Base-by-base conservation (phyloP, 176 grass and related monocot species). In the Oryza officinalis region DNA sequence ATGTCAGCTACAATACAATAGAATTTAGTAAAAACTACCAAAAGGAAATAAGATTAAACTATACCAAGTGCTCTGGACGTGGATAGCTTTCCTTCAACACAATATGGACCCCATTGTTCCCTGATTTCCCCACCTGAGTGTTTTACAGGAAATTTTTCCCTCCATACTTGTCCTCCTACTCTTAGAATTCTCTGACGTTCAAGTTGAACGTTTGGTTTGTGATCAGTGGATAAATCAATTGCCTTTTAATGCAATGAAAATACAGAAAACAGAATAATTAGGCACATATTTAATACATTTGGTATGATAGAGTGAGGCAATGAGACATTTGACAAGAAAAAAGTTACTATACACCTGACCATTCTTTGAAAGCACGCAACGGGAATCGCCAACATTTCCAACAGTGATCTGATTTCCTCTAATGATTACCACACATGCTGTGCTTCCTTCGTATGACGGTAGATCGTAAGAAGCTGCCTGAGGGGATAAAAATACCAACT, bases 301-400 rank as follows among this genome's bases (percentile, higher is more conserved):
- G 10, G 44, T 45, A 45, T 44, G 23, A 72, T 5, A 65, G 67
- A 75, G 5, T 54, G 14, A 54, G 22, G 5, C 1, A 54, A 84
- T 59, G 4, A 80, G 63, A 27, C 47, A 76, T 75, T 45, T 81
- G 63, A 76, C 10, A 44, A 35, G 25, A 67, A 75, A 87, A 15
- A 9, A 54, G 14, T 69, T 28, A 80, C 10, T 14, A 41, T 14
- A 41, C 27, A 81, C 85, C 71, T 72, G 61, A 32, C 70, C 63
- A 26, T 25, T 45, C 70, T 5, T 32, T 81, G 78, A 81, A 20
- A 80, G 63, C 28, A 86, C 70, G 1, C 85, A 86, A 23, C 18
- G 61, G 44, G 77, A 75, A 74, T 81, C 44, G 11, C 85, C 85
- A 81, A 75, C 69, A 80, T 74, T 80, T 66, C 43, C 84, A 80